Conservation (phyloP, 78 protist species). For the Dictyostelium capitatum region DNA sequence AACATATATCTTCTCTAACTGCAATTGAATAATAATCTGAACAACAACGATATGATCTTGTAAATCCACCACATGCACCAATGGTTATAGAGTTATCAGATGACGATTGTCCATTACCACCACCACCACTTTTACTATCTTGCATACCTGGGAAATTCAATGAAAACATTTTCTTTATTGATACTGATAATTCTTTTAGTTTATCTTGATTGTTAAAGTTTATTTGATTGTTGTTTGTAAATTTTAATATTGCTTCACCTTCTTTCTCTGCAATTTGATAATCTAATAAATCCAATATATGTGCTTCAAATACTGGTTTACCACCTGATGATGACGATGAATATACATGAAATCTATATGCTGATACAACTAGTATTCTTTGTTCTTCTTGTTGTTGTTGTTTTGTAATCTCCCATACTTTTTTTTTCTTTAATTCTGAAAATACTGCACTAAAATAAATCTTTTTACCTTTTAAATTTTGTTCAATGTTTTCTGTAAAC, state of each 20-base stretch:
- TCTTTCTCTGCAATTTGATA: constrained; percentile 7
- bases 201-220: constrained; percentile 1
- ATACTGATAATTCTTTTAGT: constrained; percentile 29
- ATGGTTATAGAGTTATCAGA: background rate
- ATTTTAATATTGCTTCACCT: constrained; percentile 31
- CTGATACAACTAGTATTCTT: constrained; percentile 22
- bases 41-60: constrained; percentile 54
- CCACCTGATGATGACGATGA: constrained; percentile 30
- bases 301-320: constrained; percentile 43
- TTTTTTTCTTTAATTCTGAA: constrained; percentile 74
- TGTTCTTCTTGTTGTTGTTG: constrained; percentile 57
- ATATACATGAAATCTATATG: constrained; percentile 41
- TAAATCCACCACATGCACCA: constrained; percentile 61
- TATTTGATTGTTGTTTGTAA: background rate
- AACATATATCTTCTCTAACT: constrained; percentile 71
- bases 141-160: constrained; percentile 77
- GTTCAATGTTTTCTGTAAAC: constrained; percentile 44
- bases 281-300: constrained; percentile 60
- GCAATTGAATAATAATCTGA: constrained; percentile 40
- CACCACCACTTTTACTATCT: background rate
- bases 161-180: constrained; percentile 60
- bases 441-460: constrained; percentile 59
- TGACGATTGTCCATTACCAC: too few species aligned
- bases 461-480: constrained; percentile 17
- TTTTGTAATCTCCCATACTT: constrained; percentile 23